These are phyloP conservation scores for Gamsiella multidivaricata DNA, from an alignment of 192 early-diverging fungal genomes.

Conservation along the genomic window DNA sequence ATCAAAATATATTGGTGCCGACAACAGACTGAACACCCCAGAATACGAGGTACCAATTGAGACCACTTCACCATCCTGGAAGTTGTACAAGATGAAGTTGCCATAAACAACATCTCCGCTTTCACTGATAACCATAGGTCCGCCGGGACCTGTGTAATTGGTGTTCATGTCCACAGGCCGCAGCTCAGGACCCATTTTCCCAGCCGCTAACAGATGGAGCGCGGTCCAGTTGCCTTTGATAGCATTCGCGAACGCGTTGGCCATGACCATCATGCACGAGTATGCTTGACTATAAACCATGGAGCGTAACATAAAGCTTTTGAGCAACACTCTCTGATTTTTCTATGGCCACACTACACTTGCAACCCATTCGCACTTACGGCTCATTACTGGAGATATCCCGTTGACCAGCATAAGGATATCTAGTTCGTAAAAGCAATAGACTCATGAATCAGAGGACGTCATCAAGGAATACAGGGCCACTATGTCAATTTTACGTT, in stretches of 20 bases:
- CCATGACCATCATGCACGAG: conserved; percentile 67
- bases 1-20: conserved; percentile 54
- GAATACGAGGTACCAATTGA: conserved; percentile 49
- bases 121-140: conserved; percentile 44
- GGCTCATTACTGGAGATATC: conserved; percentile 61
- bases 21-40: conserved; percentile 39
- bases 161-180: conserved; percentile 51
- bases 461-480: too few relatives aligned
- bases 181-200: conserved; percentile 42
- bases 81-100: conserved; percentile 56
- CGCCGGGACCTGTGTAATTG: conserved; percentile 59
- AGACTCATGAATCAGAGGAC: too few relatives aligned
- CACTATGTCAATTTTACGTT: too few relatives aligned
- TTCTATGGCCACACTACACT: too few relatives aligned
- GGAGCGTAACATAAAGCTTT: neutral
- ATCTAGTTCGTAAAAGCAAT: conserved; percentile 10
- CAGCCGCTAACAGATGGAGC: conserved; percentile 23
- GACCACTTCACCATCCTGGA: conserved; percentile 38
- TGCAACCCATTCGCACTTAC: conserved; percentile 25
- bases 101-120: conserved; percentile 41
- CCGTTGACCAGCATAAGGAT: conserved; percentile 57
- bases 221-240: conserved; percentile 43
- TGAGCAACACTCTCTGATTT: too few relatives aligned
- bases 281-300: conserved; percentile 55
- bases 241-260: conserved; percentile 54